Base-by-base conservation (phyloP, 345 rosid genomes). In the Citropsis articulata region DNA sequence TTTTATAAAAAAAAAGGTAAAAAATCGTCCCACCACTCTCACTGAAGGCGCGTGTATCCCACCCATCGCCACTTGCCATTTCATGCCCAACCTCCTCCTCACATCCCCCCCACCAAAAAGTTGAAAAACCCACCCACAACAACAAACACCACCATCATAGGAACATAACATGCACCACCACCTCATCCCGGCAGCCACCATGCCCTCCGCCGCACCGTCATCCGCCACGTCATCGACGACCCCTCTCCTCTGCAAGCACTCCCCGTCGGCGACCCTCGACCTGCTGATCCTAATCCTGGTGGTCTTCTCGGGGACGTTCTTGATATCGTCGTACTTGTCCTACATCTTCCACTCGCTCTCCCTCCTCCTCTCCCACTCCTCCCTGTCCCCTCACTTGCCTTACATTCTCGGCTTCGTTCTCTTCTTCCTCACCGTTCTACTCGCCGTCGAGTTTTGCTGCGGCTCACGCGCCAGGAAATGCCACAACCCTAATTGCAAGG, bases 251-350 rank as follows among this genome's bases (percentile, higher is more conserved):
- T 93, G 97, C 86, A 88, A 87, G 27, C 97, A 94, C 85, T 94
- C 97, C 4, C 97, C 96, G 3, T 92, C 95, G 3, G 95, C 93
- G 33, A 91, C 97, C 74, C 93, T 95, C 4, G 97, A 93, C 91
- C 87, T 95, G 50, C 82, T 95, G 4, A 90, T 95, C 85, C 88
- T 95, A 40, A 77, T 91, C 80, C 86, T 91, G 64, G 97, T 91
- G 78, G 88, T 93, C 78, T 86, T 93, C 87, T 89, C 97, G 2
- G 93, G 92, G 27, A 78, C 93, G 27, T 94, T 91, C 84, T 92
- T 92, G 77, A 69, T 95, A 82, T 86, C 89, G 40, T 95, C 98
- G 55, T 91, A 91, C 90, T 88, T 93, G 86, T 90, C 96, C 40
- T 93, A 93, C 84, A 85, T 95, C 85, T 88, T 93, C 83, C 83